Base-by-base conservation (phyloP, 2,329 filamentous ascomycete genomes). In the Coniochaeta sp. region DNA sequence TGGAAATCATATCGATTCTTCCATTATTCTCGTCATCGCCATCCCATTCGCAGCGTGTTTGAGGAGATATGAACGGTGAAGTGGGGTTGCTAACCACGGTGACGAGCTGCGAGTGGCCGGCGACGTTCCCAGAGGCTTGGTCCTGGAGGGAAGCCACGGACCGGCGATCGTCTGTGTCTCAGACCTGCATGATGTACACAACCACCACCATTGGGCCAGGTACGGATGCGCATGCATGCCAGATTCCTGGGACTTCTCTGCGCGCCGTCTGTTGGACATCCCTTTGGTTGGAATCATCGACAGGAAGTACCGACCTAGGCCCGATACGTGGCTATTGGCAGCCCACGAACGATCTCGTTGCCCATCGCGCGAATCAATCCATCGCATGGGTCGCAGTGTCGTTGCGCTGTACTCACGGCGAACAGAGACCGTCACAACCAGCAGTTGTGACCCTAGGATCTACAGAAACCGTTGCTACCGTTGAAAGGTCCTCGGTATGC, bases 71-170 rank as follows among this genome's bases (percentile, higher is more conserved):
- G 14, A 52, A 26, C 47, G 47, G 47, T 9, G 47, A 12, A 31
- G 47, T 31, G 47, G 47, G 24, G 47, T 40, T 17, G 38, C 16
- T n/a, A 5, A n/a, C 12, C 5, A 12, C 34, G 34, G 12, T 36
- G 12, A 26, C 22, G 28, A 9, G 28, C 47, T 9, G 31, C n/a
- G 31, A 56, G 17, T 36, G 19, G 26, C n/a, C 52, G n/a, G 24
- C 52, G 52, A n/a, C 16, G 14, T 31, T 56, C 19, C 54, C 54
- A 56, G 19, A 38, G 54, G 33, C 28, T 34, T n/a, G 54, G 54
- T 56, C 54, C 7, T 56, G 54, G 54, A 16, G 54, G 54, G 54
- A 56, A 36, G 54, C 54, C 31, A 56, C 54, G 31, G 54, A 56
- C 54, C 22, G 54, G 31, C 54, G 54, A 56, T 56, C 54, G 16